Evolutionary conservation across 139 green algal genomes (phyloP).

Genomic region (Mesostigma viride): DNA sequence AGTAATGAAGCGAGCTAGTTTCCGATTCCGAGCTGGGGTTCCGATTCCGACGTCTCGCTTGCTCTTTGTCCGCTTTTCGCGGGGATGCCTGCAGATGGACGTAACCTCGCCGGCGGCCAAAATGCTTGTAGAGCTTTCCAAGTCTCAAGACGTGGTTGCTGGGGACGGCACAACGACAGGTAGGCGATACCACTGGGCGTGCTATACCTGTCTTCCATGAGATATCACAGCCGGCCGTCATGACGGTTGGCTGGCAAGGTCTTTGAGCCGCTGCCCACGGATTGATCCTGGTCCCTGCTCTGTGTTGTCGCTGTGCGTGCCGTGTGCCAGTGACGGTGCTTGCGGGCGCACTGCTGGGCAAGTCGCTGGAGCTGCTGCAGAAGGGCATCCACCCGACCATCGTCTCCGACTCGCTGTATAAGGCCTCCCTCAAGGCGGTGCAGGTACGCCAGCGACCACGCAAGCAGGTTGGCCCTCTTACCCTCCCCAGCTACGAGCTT

Average conservation of each 20-base stretch:
- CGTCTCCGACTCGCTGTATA: conserved; percentile 85
- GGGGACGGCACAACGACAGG: conserved; percentile 87
- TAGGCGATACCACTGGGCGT: no score
- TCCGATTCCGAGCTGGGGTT: not conserved
- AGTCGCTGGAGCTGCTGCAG: conserved; percentile 71
- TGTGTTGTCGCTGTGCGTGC: no score
- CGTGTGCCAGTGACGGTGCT: conserved; percentile 24
- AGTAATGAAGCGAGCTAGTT: no score
- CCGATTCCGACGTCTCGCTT: not conserved
- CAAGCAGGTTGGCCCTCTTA: no score
- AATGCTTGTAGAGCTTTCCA: conserved; percentile 97
- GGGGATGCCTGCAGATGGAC: conserved; percentile 63
- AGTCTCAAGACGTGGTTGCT: conserved; percentile 92
- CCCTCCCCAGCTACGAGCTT: no score
- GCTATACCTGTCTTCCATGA: no score
- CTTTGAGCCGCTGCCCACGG: no score
- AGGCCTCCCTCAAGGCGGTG: conserved; percentile 60
- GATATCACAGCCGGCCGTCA: no score
- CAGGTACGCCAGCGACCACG: conserved; percentile 29
- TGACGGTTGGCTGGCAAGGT: no score
- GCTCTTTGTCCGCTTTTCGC: conserved; percentile 7
- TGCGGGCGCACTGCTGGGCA: conserved; percentile 68
- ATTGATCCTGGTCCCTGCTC: no score
- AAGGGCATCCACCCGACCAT: conserved; percentile 75
- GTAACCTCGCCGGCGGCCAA: conserved; percentile 94